These are phyloP conservation scores for Elaeis oleifera DNA, from an alignment of 202 grass and related monocot genomes.

Conservation along the genomic window DNA sequence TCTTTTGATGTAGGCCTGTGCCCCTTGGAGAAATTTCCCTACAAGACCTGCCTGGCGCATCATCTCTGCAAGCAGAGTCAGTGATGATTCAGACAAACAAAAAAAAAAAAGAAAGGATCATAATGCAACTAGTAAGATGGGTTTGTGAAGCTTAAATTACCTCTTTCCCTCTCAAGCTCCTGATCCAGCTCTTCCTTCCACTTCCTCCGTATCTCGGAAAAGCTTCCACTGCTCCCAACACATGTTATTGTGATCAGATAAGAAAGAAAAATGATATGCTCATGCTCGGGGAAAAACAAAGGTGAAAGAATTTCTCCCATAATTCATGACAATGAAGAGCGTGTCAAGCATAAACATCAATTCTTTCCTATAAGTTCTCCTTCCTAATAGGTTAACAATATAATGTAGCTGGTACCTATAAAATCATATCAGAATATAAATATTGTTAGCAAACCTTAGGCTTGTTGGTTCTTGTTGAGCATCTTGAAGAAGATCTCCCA, in stretches of 20 bases:
- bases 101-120: not conserved
- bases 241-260: slow-evolving; percentile 24
- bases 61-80: slow-evolving; percentile 51
- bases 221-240: slow-evolving; percentile 44
- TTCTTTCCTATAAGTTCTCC: no score
- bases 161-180: slow-evolving; percentile 91
- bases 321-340: no score
- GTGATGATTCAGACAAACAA: slow-evolving; percentile 8
- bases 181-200: slow-evolving; percentile 88
- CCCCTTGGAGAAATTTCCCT: slow-evolving; percentile 55
- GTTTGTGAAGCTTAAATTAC: slow-evolving; percentile 21
- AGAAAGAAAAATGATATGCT: no score
- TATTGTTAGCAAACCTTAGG: slow-evolving; percentile 40
- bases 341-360: no score
- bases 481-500: slow-evolving; percentile 34
- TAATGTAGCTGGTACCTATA: no score
- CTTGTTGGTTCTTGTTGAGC: slow-evolving; percentile 39
- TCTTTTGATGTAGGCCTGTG: slow-evolving; percentile 37
- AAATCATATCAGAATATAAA: no score
- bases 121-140: not conserved
- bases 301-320: no score
- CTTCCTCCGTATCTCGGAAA: slow-evolving; percentile 62
- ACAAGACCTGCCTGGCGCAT: slow-evolving; percentile 39
- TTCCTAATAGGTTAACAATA: no score
- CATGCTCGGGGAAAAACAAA: no score